phyloP scores from a whole-genome alignment of 2,329 filamentous ascomycete species.

The Penicillium oxalicum region DNA sequence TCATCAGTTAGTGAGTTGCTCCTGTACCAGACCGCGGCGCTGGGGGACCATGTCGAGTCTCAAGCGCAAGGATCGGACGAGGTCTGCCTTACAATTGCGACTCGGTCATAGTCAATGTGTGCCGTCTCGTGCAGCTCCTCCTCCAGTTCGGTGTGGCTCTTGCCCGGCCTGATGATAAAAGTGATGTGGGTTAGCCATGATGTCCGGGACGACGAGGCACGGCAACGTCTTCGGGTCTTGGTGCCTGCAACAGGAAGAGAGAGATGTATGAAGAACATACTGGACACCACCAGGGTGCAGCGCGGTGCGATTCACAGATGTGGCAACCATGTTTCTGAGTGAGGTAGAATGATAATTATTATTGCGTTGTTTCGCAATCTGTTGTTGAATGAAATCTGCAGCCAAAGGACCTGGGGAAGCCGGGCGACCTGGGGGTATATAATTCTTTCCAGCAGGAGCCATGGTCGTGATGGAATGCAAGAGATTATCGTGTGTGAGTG shows the following conservation, averaged over 20 bases:
- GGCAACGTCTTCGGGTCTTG: background rate
- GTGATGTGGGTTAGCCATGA: slow-evolving; percentile 11
- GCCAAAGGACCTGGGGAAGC: slow-evolving; percentile 44
- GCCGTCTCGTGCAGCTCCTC: slow-evolving; percentile 96
- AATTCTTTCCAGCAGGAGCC: slow-evolving; percentile 34
- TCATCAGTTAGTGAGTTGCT: slow-evolving; percentile 2
- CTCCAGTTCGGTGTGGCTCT: slow-evolving; percentile 93
- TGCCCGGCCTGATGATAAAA: slow-evolving; percentile 57
- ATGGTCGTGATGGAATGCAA: slow-evolving; percentile 23
- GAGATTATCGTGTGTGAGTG: slow-evolving; percentile 16
- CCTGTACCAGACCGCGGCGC: background rate
- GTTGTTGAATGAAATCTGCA: slow-evolving; percentile 53
- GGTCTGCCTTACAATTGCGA: slow-evolving; percentile 72
- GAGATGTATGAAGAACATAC: slow-evolving; percentile 51
- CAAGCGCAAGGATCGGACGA: slow-evolving; percentile 3
- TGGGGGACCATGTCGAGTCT: slow-evolving; percentile 9
- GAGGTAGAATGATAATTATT: slow-evolving; percentile 57
- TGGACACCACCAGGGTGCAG: slow-evolving; percentile 86
- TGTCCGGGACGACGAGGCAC: slow-evolving; percentile 4
- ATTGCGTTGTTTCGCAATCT: slow-evolving; percentile 52
- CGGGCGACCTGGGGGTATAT: slow-evolving; percentile 41
- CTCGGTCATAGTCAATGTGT: slow-evolving; percentile 98
- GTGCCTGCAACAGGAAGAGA: slow-evolving; percentile 7
- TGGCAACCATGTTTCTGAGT: slow-evolving; percentile 46
- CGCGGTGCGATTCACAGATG: slow-evolving; percentile 79